Evolutionary conservation across 2,329 filamentous ascomycete species (phyloP).

Genomic region (Microsporum canis): DNA sequence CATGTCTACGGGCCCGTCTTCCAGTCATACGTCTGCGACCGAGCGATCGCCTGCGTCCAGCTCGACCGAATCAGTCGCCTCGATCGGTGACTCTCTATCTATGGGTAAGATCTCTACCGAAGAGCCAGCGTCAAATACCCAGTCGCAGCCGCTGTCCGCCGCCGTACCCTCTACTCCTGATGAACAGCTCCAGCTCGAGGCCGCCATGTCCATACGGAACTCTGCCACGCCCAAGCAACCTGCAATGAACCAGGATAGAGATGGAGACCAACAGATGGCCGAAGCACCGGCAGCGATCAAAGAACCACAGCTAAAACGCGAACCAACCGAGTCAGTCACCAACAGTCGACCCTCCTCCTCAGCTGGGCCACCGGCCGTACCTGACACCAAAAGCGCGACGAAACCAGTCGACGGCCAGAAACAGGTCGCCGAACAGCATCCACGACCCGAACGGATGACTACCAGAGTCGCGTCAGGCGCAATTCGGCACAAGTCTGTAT

Average conservation of each 20-base stretch:
- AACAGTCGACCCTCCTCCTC: background rate
- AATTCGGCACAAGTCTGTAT: constrained; percentile 60
- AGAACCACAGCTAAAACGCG: background rate
- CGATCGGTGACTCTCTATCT: background rate
- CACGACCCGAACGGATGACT: constrained; percentile 47
- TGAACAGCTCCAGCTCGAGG: constrained; percentile 46
- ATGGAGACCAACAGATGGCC: background rate
- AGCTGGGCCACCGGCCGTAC: background rate
- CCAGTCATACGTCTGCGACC: constrained; percentile 12
- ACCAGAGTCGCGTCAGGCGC: constrained; percentile 60
- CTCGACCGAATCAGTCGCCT: constrained; percentile 13
- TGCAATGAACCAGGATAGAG: background rate
- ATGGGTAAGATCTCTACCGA: background rate
- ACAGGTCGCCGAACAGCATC: constrained; percentile 13
- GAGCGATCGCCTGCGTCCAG: constrained; percentile 12
- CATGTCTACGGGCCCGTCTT: constrained; percentile 10
- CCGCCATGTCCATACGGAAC: constrained; percentile 37
- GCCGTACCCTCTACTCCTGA: constrained; percentile 43
- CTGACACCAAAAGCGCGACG: background rate
- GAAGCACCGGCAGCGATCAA: background rate
- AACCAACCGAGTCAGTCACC: background rate
- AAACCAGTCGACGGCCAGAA: background rate
- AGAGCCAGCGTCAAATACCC: background rate
- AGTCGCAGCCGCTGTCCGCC: background rate
- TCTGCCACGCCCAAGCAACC: background rate